Base-by-base conservation (phyloP, 345 rosid species). In the Moricandia arvensis region DNA sequence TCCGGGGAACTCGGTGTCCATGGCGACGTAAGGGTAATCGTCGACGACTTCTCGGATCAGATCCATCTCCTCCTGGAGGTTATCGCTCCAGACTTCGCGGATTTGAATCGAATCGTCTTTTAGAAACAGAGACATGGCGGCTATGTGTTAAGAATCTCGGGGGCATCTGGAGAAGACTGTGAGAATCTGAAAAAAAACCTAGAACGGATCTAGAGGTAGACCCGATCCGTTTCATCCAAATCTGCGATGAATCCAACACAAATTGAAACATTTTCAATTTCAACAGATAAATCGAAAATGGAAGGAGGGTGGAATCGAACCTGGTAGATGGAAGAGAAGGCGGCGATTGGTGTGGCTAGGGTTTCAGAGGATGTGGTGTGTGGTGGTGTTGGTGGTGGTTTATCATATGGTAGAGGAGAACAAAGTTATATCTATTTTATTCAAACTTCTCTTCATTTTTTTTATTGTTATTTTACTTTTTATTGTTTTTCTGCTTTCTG, bases 61-160 rank as follows among this genome's bases (percentile, higher is more conserved):
- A 35, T 72, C 84, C 51, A 93, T 85, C 63, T 93, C 98, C 34
- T 84, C 86, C 68, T 84, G 83, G 0, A 91, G 86, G 29, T 89
- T 93, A 55, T 85, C 82, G 61, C 73, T 78, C 97, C 98, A 93
- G 2, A 91, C 98, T 82, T 93, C 92, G 10, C 97, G 92, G 67
- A 93, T 93, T 63, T 81, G 87, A 45, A 93, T 85, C 31, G 93
- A 88, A 79, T 88, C 96, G 30, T 85, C 83, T 83, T 84, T 88
- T 10, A 79, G 85, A 83, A 87, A 71, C 82, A 87, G 73, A 68
- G 96, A 84, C 98, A 93, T 45, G 17, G n/a, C 0, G 31, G 4
- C 10, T 35, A 8, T 38, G 45, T 38, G 45, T 38, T 38, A 3
- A 7, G 11, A 35, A 35, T 93, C 57, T 66, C 15, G 57, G 3